A percentile compares a stretch with the other conserved stretches of the same genome.
These are phyloP conservation scores for Penicillium oxalicum DNA, from an alignment of 2,329 filamentous ascomycete genomes.

Conservation along the genomic window DNA sequence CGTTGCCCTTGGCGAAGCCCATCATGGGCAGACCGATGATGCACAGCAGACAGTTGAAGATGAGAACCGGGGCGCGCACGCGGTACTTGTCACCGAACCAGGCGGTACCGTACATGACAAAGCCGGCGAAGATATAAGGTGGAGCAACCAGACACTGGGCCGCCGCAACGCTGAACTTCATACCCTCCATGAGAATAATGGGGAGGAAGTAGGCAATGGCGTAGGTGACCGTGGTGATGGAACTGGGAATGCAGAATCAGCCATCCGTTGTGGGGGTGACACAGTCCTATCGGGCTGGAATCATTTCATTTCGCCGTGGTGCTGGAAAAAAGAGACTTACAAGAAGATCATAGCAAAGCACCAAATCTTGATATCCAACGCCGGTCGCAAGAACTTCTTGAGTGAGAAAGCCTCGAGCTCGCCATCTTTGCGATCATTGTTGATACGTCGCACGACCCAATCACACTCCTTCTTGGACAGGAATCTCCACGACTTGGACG, in stretches of 20 bases:
- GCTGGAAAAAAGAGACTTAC: slow-evolving; percentile 2
- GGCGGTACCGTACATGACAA: slow-evolving; percentile 55
- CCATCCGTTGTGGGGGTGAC: too few relatives aligned
- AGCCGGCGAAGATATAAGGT: slow-evolving; percentile 60
- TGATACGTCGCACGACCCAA: slow-evolving; percentile 48
- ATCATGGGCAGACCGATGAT: slow-evolving; percentile 67
- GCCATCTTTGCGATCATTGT: slow-evolving; percentile 50
- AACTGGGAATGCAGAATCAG: slow-evolving; percentile 40
- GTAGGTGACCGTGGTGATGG: slow-evolving; percentile 68
- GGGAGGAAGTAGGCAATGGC: slow-evolving; percentile 74
- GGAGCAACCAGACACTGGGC: slow-evolving; percentile 68
- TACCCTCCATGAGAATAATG: slow-evolving; percentile 58
- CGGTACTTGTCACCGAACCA: slow-evolving; percentile 62
- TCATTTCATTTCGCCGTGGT: background rate
- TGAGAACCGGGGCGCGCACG: slow-evolving; percentile 60
- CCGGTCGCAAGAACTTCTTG: slow-evolving; percentile 44
- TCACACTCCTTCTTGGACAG: slow-evolving; percentile 37
- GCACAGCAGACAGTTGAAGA: slow-evolving; percentile 59
- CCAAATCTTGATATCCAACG: slow-evolving; percentile 50
- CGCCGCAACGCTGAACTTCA: slow-evolving; percentile 59
- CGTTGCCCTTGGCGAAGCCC: slow-evolving; percentile 55
- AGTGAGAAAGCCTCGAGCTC: slow-evolving; percentile 44
- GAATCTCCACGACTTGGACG: slow-evolving; percentile 30
- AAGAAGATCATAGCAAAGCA: slow-evolving; percentile 50
- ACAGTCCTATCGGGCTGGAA: too few relatives aligned